These are phyloP conservation scores for Escallonia herrerae DNA, from an alignment of 129 eudicot species.

Conservation along the genomic window DNA sequence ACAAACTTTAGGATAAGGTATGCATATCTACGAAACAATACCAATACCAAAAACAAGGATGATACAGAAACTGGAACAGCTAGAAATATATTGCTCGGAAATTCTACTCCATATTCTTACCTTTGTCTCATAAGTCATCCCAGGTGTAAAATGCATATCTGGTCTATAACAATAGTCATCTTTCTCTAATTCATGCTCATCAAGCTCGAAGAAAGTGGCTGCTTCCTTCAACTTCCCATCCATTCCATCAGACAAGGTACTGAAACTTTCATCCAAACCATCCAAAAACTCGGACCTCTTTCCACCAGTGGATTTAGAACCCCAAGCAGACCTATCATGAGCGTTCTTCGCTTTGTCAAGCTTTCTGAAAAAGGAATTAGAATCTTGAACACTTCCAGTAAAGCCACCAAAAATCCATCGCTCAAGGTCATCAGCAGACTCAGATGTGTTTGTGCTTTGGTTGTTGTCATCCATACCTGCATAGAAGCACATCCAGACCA, in stretches of 20 bases:
- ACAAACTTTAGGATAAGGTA: too few relatives aligned
- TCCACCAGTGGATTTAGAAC: constrained; percentile 16
- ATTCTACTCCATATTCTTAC: constrained; percentile 17
- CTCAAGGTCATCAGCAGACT: constrained; percentile 39
- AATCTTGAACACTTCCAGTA: constrained; percentile 6
- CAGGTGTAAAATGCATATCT: constrained; percentile 40
- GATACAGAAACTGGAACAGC: too few relatives aligned
- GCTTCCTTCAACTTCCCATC: constrained; percentile 47
- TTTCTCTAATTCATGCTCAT: constrained; percentile 37
- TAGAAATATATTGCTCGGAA: too few relatives aligned
- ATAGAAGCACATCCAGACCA: background rate
- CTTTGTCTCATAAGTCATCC: constrained; percentile 53
- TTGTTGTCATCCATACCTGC: constrained; percentile 20
- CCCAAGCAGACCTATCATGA: constrained; percentile 16
- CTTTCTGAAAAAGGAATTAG: constrained; percentile 35
- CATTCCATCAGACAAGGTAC: constrained; percentile 54
- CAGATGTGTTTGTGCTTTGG: constrained; percentile 23
- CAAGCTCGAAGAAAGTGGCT: constrained; percentile 45
- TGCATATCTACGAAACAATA: too few relatives aligned
- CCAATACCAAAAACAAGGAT: too few relatives aligned
- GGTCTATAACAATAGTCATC: constrained; percentile 61
- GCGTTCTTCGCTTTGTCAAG: constrained; percentile 33
- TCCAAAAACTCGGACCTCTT: constrained; percentile 25
- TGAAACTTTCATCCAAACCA: constrained; percentile 43
- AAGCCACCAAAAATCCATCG: constrained; percentile 24